Conservation (phyloP, 257 asterid species). For the Datura wrightii region DNA sequence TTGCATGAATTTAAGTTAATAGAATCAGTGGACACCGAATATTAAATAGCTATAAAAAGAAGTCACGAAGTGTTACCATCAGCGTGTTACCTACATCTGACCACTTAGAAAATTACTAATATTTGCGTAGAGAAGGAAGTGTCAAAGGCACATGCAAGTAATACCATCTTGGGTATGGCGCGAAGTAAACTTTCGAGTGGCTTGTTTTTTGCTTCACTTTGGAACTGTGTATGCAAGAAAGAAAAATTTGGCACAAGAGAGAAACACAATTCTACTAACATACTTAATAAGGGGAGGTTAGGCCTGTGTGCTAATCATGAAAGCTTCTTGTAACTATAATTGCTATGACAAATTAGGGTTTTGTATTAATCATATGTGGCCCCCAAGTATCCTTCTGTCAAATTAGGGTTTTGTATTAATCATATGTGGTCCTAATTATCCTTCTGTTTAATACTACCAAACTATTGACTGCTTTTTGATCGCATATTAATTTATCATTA, state of each 20-base stretch:
- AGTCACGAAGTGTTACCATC: background rate
- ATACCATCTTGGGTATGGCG: constrained; percentile 41
- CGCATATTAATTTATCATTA: no score
- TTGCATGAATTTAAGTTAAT: no score
- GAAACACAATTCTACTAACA: constrained; percentile 24
- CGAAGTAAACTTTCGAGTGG: constrained; percentile 48
- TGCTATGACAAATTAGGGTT: constrained; percentile 24
- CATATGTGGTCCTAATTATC: constrained; percentile 21
- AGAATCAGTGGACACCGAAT: no score
- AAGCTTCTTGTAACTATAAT: constrained; percentile 33
- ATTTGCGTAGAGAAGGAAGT: background rate
- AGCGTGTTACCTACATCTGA: background rate
- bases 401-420: background rate
- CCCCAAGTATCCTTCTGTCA: background rate
- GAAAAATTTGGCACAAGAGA: constrained; percentile 56
- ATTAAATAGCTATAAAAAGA: no score
- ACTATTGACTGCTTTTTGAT: background rate
- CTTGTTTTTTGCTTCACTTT: constrained; percentile 48
- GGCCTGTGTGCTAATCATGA: constrained; percentile 32
- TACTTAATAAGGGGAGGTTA: constrained; percentile 35
- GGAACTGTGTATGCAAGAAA: constrained; percentile 35
- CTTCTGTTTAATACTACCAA: background rate
- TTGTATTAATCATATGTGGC: constrained; percentile 27
- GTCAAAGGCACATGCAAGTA: constrained; percentile 34
- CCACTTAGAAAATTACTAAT: background rate